phyloP scores from a whole-genome alignment of 768 basidiomycete species.

The Obba rivulosa region DNA sequence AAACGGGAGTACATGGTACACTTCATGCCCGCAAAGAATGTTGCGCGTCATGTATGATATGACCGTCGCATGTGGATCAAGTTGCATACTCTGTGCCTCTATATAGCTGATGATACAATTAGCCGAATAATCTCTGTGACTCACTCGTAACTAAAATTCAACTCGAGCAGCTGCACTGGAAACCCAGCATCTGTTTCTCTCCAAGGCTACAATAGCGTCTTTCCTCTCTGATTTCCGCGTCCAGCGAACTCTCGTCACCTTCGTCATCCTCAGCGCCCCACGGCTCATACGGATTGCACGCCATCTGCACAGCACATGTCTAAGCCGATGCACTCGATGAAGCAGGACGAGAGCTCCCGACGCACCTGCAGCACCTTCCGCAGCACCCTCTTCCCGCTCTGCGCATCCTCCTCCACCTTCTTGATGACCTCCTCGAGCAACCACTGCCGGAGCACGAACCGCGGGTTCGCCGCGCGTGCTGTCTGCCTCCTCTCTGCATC shows the following conservation, averaged over 20 bases:
- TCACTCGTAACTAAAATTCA: too few relatives aligned
- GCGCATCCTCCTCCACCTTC: constrained; percentile 61
- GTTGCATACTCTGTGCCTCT: too few relatives aligned
- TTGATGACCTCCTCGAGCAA: constrained; percentile 88
- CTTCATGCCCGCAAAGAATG: too few relatives aligned
- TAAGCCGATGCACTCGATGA: background rate
- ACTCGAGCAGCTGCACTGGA: constrained; percentile 93
- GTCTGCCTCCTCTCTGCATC: constrained; percentile 44
- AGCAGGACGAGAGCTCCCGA: constrained; percentile 10
- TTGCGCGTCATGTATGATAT: too few relatives aligned
- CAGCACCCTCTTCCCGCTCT: constrained; percentile 60
- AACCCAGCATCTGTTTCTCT: constrained; percentile 70
- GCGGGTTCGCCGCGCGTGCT: constrained; percentile 67
- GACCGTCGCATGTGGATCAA: too few relatives aligned
- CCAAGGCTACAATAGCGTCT: constrained; percentile 75
- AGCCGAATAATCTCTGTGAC: too few relatives aligned
- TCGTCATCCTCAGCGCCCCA: constrained; percentile 77
- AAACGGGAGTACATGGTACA: too few relatives aligned
- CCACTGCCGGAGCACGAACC: constrained; percentile 95
- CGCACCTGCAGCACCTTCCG: constrained; percentile 79
- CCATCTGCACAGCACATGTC: constrained; percentile 54
- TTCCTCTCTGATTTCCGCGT: constrained; percentile 62
- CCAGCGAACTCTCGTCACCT: constrained; percentile 39
- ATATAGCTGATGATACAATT: too few relatives aligned
- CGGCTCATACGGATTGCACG: constrained; percentile 73